Base-by-base conservation (phyloP, 2,329 filamentous ascomycete species). In the Rutstroemia sp. region DNA sequence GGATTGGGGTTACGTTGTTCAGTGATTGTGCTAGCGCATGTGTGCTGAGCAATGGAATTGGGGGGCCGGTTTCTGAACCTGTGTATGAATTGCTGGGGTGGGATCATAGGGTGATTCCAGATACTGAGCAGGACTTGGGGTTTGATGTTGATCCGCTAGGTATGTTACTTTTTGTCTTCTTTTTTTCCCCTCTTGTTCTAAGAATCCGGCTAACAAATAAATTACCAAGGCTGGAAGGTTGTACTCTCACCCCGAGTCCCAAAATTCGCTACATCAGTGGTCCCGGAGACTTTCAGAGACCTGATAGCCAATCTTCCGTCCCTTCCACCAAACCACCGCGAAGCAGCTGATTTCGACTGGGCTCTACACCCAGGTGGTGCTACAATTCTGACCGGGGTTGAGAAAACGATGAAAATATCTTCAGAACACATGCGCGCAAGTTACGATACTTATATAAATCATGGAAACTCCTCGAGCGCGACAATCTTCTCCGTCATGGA, bases 311-410 rank as follows among this genome's bases (percentile, higher is more conserved):
- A 75, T 7, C 67, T 79, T 21, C 70, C 64, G 54, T 66, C 71
- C 1, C 69, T 82, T 2, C 78, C 80, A 0, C 64, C 68, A 5
- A 64, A 69, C 7, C 78, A 78, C 63, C 65, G 68, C n/a, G 61
- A 67, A 0, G 73, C 84, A 0, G 68, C 74, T 0, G 80, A 86
- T 58, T 87, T 87, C 61, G 86, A 89, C 72, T 89, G 86, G 86
- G 86, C 84, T 0, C 78, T 89, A 66, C 86, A 89, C 63, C 86
- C 86, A 0, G 86, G 86, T 4, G 86, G 86, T 17, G 76, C 82
- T 0, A 82, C 83, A 1, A 86, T 89, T 44, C 72, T 89, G 2
- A 76, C 81, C 0, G 83, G 83, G 0, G 81, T 85, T 0, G 80
- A 87, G 67, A 73, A 73, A 44, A 75, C 73, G 1, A 75, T 89